phyloP scores from a whole-genome alignment of 2,329 filamentous ascomycete species.

The Fusarium virguliforme region DNA sequence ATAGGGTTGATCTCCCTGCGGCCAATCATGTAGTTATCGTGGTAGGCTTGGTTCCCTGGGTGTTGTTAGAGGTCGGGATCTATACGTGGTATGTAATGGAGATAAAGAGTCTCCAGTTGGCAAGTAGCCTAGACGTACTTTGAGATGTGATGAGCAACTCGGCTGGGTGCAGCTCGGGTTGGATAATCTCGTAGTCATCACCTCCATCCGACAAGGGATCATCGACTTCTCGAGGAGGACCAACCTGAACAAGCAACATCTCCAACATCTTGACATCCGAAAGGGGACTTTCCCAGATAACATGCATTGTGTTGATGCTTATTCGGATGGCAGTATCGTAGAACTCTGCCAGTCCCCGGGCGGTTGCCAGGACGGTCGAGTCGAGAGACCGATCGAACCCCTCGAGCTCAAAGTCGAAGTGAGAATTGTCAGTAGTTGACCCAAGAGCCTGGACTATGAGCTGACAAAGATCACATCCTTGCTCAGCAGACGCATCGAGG shows the following conservation, averaged over 20 bases:
- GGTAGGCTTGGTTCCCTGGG: neutral
- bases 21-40: neutral
- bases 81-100: too few relatives aligned
- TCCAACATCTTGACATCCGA: conserved; percentile 2
- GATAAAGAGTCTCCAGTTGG: too few relatives aligned
- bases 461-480: conserved; percentile 5
- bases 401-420: neutral
- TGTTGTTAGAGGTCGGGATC: neutral
- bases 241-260: neutral
- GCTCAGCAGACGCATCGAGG: conserved; percentile 1
- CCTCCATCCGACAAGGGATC: conserved; percentile 5
- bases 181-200: conserved; percentile 6
- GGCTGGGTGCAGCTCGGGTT: conserved; percentile 6
- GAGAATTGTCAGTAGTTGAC: neutral
- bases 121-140: neutral
- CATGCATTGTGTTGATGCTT: conserved; percentile 8
- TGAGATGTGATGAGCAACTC: neutral
- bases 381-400: neutral
- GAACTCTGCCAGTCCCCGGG: neutral
- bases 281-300: neutral
- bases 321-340: neutral
- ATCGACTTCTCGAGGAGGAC: neutral
- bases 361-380: neutral
- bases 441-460: neutral
- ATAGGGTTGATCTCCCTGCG: neutral